Base-by-base conservation (phyloP, 345 rosid species). In the Xanthoceras sorbifolium region DNA sequence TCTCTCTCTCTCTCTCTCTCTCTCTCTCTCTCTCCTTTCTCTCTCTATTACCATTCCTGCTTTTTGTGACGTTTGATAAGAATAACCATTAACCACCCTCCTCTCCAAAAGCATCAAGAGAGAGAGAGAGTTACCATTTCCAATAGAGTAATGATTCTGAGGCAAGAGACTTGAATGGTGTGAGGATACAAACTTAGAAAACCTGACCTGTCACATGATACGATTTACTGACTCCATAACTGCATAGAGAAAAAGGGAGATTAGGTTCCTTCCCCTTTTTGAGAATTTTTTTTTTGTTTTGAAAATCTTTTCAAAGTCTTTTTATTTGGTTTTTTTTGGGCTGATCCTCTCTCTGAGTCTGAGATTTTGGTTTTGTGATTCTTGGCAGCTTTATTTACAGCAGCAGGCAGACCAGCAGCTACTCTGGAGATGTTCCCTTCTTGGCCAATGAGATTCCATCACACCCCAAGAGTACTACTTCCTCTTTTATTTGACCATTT, bases 391-490 rank as follows among this genome's bases (percentile, higher is more conserved):
- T 91, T 91, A 76, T 88, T 87, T 75, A 76, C 92, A 61, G 79
- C 44, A 40, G 36, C 81, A 79, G 90, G 88, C 76, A 89, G 90
- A 84, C 97, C 96, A 81, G 92, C 97, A 82, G 94, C 99, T 72
- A 91, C 99, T 82, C 94, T 93, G 92, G 99, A 96, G 82, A 93
- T 96, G 95, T 96, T 93, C 89, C 99, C 99, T 85, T 90, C 99
- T 63, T 92, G 98, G 98, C 98, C 99, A 89, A 93, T 96, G 67
- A 96, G 97, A 89, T 89, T 89, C 87, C 97, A 93, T 77, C 97
- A 91, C 67, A 96, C 93, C 85, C 93, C 91, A 76, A 87, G 88
- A 88, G 95, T 92, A 83, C 84, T 92, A 83, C 84, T 87, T 82
- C 83, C 85, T 74, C 75, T 62, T 50, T n/a, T 78, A 79, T 87